Evolutionary conservation across 129 eudicot genomes (phyloP), one percentile per base, ranked within the genome.

Genomic region (Ambrosia trifida): DNA sequence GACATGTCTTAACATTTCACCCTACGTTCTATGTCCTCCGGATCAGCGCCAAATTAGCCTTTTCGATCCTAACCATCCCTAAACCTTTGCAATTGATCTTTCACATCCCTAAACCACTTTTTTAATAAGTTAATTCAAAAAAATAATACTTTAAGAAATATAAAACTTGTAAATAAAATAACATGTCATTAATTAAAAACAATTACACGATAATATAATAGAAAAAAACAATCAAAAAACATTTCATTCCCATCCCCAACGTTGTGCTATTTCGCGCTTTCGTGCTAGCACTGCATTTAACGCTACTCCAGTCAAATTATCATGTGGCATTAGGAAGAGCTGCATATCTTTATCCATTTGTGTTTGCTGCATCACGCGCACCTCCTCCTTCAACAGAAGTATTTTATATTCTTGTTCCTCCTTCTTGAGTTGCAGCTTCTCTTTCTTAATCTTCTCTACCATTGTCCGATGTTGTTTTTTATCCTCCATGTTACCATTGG

Each of bases 211-310:
- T 17, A 50, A 51, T 16, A 51, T 51, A 20, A 16, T 16, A 51
- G 5, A 3, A 51, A 18, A 18, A 13, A 47, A 47, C 2, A 51
- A 17, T 5, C 4, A 7, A 51, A 17, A 7, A 62, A 62, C 28
- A 16, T 3, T 35, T 62, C 45, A 62, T n/a, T 62, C 49, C 68
- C 68, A 62, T 14, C 68, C 68, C 68, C 68, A 62, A 62, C 49
- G 68, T 35, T 62, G 45, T n/a, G 68, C 14, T 2, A 62, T 62
- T 62, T 62, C 68, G 35, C 68, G 46, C 28, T 62, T 62, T 20
- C 68, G 49, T 14, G 47, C 49, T 7, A 62, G 24, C 0, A 62
- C 68, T 1, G 47, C 68, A n/a, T 35, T 35, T 47, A 62, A 62
- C 49, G 19, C 46, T 2, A 14, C 47, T 14, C 68, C 68, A n/a